These are phyloP conservation scores for Triticum dicoccoides DNA, from an alignment of 176 grass and related monocot species.

Conservation along the genomic window DNA sequence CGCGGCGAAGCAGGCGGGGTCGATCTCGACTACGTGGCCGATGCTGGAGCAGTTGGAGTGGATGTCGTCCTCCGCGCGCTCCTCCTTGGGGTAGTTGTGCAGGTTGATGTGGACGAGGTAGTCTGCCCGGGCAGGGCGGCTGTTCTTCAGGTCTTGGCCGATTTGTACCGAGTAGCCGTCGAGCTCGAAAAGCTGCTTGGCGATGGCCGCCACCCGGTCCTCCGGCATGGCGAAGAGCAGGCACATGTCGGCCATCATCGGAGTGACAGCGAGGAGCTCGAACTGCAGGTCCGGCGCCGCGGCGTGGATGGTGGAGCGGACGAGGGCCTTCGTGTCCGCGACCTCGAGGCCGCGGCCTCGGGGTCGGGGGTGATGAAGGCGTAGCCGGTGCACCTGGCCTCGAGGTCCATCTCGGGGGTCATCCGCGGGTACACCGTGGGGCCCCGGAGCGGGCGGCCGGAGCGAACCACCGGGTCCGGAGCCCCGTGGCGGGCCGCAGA, in stretches of 20 bases:
- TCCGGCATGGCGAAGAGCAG: background rate
- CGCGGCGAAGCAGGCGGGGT: background rate
- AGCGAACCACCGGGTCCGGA: too few species aligned
- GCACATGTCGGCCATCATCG: background rate
- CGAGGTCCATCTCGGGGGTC: too few species aligned
- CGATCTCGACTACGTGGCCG: background rate
- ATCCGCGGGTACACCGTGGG: too few species aligned
- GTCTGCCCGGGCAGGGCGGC: accelerated
- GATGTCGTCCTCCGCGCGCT: background rate
- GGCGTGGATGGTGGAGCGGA: background rate
- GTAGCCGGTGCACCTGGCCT: too few species aligned
- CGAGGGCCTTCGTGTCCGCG: background rate
- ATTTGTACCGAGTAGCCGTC: background rate
- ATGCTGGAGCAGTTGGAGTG: background rate
- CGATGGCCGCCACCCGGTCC: background rate
- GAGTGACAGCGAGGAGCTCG: background rate
- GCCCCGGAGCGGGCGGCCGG: too few species aligned
- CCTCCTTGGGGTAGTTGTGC: background rate
- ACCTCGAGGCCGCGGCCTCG: background rate
- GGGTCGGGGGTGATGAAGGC: too few species aligned
- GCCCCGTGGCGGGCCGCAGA: too few species aligned
- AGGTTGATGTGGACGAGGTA: background rate
- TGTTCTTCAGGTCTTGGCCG: background rate
- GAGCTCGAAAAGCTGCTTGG: background rate
- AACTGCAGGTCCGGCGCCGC: background rate